These are phyloP conservation scores for Tilletia caries DNA, from an alignment of 1,284 basidiomycete species.

Conservation along the genomic window DNA sequence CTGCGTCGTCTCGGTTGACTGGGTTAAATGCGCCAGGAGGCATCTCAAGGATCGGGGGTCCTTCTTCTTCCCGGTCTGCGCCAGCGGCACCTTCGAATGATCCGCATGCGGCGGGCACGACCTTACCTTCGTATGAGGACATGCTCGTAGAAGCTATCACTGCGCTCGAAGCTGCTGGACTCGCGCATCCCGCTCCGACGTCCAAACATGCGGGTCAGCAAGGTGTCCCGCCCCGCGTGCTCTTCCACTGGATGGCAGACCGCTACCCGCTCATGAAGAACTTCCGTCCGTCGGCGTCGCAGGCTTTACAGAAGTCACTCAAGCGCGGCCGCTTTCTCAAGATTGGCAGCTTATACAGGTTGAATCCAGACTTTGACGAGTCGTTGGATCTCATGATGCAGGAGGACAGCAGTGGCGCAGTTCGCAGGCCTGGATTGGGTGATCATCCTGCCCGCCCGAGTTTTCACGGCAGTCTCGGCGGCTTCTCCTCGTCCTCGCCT, in stretches of 20 bases:
- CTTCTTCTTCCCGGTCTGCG: not conserved
- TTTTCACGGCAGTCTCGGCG: constrained; percentile 20
- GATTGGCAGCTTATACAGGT: constrained; percentile 43
- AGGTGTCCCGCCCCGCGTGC: constrained; percentile 32
- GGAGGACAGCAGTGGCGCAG: too few relatives aligned
- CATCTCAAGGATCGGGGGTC: not conserved
- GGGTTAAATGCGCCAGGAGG: not conserved
- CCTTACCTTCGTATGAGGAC: constrained; percentile 46
- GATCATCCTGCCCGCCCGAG: constrained; percentile 37
- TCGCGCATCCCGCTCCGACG: constrained; percentile 21
- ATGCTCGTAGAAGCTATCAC: constrained; percentile 47
- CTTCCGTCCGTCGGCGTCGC: constrained; percentile 50
- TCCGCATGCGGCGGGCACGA: constrained; percentile 24
- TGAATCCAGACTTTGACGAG: constrained; percentile 44
- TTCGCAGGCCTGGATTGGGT: constrained; percentile 39
- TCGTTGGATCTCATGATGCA: constrained; percentile 30
- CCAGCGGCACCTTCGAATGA: not conserved
- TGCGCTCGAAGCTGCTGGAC: constrained; percentile 28
- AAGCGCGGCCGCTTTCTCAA: constrained; percentile 50
- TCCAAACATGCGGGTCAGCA: constrained; percentile 13
- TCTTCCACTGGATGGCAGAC: constrained; percentile 47
- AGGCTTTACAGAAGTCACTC: constrained; percentile 49
- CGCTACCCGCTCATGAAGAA: constrained; percentile 49
- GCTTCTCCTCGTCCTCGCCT: constrained; percentile 7
- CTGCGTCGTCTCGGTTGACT: too few relatives aligned